These are phyloP conservation scores for Sporobolus alterniflorus DNA, from an alignment of 202 grass and related monocot species.

Conservation along the genomic window DNA sequence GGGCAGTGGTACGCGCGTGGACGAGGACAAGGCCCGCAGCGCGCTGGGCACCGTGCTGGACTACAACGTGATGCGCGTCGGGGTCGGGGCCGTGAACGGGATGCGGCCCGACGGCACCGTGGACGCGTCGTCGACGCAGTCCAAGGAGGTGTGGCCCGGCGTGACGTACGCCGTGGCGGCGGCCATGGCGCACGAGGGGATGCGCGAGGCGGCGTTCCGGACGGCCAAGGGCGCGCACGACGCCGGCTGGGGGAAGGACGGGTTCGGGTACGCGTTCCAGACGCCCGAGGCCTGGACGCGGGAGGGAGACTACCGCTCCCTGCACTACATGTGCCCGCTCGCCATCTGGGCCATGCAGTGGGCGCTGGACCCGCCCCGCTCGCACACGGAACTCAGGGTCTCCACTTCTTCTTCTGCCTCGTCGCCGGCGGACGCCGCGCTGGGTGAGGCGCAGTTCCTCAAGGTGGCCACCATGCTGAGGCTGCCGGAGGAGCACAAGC, in stretches of 20 bases:
- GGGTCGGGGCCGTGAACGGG: constrained; percentile 69
- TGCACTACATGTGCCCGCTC: constrained; percentile 90
- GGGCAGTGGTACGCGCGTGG: constrained; percentile 80
- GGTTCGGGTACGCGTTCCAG: constrained; percentile 75
- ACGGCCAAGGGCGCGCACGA: constrained; percentile 81
- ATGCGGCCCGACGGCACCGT: constrained; percentile 59
- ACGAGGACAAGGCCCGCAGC: constrained; percentile 52
- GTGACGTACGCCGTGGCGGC: constrained; percentile 83
- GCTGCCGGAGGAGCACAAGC: constrained; percentile 58
- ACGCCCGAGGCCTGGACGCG: constrained; percentile 84
- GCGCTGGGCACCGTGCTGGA: constrained; percentile 70
- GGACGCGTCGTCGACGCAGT: constrained; percentile 54
- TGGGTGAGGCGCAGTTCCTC: constrained; percentile 53
- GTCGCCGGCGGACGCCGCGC: background rate
- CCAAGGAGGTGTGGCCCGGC: constrained; percentile 84
- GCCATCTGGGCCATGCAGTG: constrained; percentile 88
- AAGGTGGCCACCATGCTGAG: constrained; percentile 65
- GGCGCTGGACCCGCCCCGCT: constrained; percentile 69
- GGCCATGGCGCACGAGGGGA: constrained; percentile 85
- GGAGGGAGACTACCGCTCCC: constrained; percentile 55
- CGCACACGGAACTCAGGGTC: constrained; percentile 39
- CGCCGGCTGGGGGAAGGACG: constrained; percentile 56
- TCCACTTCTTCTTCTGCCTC: no score
- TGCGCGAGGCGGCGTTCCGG: constrained; percentile 69
- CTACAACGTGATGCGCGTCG: constrained; percentile 76